Base-by-base conservation (phyloP, 306 rosid genomes). In the Potentilla sterilis region DNA sequence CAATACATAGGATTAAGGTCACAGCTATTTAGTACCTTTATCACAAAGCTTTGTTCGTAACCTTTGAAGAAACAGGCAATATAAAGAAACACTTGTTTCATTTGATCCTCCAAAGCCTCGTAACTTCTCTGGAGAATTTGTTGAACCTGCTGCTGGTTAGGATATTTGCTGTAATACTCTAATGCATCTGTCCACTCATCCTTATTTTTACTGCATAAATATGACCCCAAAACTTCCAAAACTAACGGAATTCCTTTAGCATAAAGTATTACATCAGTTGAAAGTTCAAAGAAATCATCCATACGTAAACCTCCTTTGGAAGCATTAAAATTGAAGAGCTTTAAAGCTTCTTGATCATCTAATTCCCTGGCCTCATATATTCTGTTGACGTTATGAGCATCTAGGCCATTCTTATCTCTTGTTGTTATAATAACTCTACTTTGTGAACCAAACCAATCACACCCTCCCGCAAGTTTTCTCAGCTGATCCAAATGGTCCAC, bases 51-150 rank as follows among this genome's bases (percentile, higher is more conserved):
- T 57, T 15, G 19, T 10, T 0, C 0, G 13, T 59, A 4, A 1
- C 80, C 83, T n/a, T 62, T 75, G 19, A 86, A 81, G 73, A 86
- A 86, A 41, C 85, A 83, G 46, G 86, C 87, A 54, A 86, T 75
- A 1, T 83, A 77, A 22, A 85, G 82, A 13, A 82, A 82, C n/a
- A 85, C 78, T 10, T 74, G 63, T 9, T 71, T 59, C 6, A 66
- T 65, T 19, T 21, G 14, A 1, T 75, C 78, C 3, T 77, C 79
- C 76, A 85, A 66, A 35, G 59, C 48, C 18, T 85, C 79, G 75
- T 35, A 85, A 70, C 86, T 86, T 15, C 81, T 71, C 59, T 76
- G 48, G 15, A 85, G 83, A 24, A 66, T 75, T 77, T 65, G 55
- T 8, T 78, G 83, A 58, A 88, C 79, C 32, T 81, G 77, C 63